Percentiles rank a stretch among this genome's conserved stretches.
Conservation (phyloP, 805 yeast genomes). For the Saccharomycopsis selenospora region DNA sequence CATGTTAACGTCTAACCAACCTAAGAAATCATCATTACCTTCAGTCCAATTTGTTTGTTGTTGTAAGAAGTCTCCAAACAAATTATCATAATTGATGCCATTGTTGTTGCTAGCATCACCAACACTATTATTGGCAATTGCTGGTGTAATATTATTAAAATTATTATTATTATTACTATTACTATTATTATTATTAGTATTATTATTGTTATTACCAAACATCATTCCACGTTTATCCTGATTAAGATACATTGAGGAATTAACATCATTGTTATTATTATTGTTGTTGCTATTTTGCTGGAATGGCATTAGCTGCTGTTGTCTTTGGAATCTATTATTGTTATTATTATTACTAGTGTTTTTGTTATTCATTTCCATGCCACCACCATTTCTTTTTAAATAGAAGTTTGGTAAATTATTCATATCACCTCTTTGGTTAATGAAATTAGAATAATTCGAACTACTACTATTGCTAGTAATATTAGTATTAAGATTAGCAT, state of each 20-base stretch:
- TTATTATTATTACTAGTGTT: not conserved
- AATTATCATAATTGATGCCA: constrained; percentile 25
- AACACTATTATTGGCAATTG: not conserved
- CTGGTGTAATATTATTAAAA: not conserved
- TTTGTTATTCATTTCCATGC: constrained; percentile 1
- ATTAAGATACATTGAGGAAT: not conserved
- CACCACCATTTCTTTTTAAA: not conserved
- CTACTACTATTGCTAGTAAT: not conserved
- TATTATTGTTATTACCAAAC: not conserved
- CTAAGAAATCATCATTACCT: constrained; percentile 81
- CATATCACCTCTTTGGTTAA: not conserved
- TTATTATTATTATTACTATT: not conserved
- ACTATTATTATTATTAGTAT: not conserved
- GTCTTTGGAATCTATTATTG: not conserved
- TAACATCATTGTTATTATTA: constrained; percentile 3
- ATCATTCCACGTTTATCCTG: not conserved
- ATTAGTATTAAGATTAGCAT: not conserved
- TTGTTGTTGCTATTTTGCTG: constrained; percentile 3
- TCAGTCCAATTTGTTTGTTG: constrained; percentile 84
- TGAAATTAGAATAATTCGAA: not conserved
- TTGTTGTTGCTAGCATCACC: not conserved
- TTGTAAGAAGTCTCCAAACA: constrained; percentile 58
- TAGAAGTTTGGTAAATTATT: not conserved
- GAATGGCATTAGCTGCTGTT: not conserved
- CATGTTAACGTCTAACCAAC: constrained; percentile 87